Base-by-base conservation (phyloP, 2,329 filamentous ascomycete species). In the Aspergillus sp. region DNA sequence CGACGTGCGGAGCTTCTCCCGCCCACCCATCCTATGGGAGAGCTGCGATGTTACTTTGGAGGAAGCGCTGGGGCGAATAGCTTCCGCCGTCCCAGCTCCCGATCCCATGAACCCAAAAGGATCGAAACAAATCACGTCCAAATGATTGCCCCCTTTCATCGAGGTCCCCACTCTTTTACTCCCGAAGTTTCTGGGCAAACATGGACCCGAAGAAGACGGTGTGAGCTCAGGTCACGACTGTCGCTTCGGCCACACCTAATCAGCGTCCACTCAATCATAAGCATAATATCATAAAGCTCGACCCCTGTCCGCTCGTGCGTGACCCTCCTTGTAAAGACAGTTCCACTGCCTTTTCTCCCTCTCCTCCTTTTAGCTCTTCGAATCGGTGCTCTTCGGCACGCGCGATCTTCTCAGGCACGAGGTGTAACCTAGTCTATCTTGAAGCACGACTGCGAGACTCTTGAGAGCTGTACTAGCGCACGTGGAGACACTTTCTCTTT, bases 371-470 rank as follows among this genome's bases (percentile, higher is more conserved):
- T 11, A 51, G 24, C 46, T 51, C 46, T 30, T 46, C 45, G 22
- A 52, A 60, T 57, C 60, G 48, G 33, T 46, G 17, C 48, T 52
- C 17, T 60, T 60, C 50, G 60, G 50, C 52, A 53, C 41, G 27
- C 55, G 51, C 52, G 56, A 17, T 60, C 57, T 61, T 54, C 58
- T 48, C 19, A 20, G 27, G 19, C 22, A 51, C 57, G 49, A 47
- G 34, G 58, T 52, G 37, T 52, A 39, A 44, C 40, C 44, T 20
- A 4, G 20, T 20, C 20, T 37, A 44, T 47, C n/a, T 30, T 37
- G 42, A 47, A 55, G 44, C 45, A 51, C 39, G 12, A 11, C 34
- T 22, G 39, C 30, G 34, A 24, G n/a, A 17, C 51, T 41, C 17
- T 20, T 20, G 4, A 12, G 19, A 52, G 49, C 42, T 47, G 22